These are phyloP conservation scores for Psilocybe subaeruginosa DNA, from an alignment of 768 basidiomycete species.

Conservation along the genomic window DNA sequence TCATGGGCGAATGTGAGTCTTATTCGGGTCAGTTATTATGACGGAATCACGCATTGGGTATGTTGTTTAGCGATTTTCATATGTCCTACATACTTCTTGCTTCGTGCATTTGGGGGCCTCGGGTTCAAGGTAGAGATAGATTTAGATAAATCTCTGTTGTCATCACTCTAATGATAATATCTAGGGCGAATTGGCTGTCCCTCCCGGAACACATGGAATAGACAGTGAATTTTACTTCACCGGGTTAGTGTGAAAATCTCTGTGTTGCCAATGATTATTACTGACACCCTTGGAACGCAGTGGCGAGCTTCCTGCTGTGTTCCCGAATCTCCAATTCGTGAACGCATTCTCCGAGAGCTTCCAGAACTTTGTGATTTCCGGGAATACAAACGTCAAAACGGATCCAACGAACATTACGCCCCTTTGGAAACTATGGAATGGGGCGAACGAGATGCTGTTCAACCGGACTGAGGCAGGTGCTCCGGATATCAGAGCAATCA, in stretches of 20 bases:
- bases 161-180: background rate
- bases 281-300: background rate
- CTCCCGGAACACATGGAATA: slow-evolving; percentile 39
- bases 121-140: slow-evolving; percentile 34
- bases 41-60: background rate
- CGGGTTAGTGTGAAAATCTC: slow-evolving; percentile 30
- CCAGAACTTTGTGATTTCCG: slow-evolving; percentile 35
- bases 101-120: slow-evolving; percentile 31
- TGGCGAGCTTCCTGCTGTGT: slow-evolving; percentile 22
- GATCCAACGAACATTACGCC: slow-evolving; percentile 40
- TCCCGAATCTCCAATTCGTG: slow-evolving; percentile 37
- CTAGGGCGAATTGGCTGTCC: slow-evolving; percentile 46
- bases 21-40: background rate
- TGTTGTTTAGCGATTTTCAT: slow-evolving; percentile 40
- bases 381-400: slow-evolving; percentile 34
- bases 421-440: slow-evolving; percentile 33
- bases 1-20: slow-evolving; percentile 42
- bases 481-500: slow-evolving; percentile 31
- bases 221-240: slow-evolving; percentile 40
- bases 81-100: slow-evolving; percentile 45
- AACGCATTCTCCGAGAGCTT: slow-evolving; percentile 41
- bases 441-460: slow-evolving; percentile 47
- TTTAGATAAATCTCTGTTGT: background rate
- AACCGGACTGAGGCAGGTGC: slow-evolving; percentile 36
- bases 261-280: no score